Percentiles rank a stretch among this genome's conserved stretches.
Evolutionary conservation across 257 asterid genomes (phyloP).

Genomic region (Solanum chiquidenum): DNA sequence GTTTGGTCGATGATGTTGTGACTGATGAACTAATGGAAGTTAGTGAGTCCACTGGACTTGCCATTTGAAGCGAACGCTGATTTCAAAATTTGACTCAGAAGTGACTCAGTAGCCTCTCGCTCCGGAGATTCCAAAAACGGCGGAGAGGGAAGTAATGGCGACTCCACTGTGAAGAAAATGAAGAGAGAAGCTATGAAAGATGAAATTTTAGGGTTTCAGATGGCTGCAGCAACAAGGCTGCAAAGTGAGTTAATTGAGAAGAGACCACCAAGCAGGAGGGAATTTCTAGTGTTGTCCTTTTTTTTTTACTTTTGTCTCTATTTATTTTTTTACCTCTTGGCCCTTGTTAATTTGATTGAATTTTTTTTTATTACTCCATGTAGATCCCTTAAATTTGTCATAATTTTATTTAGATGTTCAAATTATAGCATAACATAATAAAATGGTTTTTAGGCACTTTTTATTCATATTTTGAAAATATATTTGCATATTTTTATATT

Average conservation of each 20-base stretch:
- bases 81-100: not conserved
- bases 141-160: not conserved
- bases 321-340: too few species aligned
- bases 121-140: not conserved
- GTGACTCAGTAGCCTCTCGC: not conserved
- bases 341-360: not conserved
- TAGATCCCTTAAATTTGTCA: not conserved
- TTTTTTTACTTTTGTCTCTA: not conserved
- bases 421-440: not conserved
- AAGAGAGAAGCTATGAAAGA: not conserved
- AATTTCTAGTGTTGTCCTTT: not conserved
- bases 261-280: not conserved
- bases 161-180: not conserved
- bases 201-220: slow-evolving; percentile 9
- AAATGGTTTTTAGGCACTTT: too few species aligned
- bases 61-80: not conserved
- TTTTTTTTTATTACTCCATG: not conserved
- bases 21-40: slow-evolving; percentile 38
- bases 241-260: not conserved
- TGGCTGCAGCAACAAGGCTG: not conserved
- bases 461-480: not conserved
- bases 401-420: not conserved
- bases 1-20: slow-evolving; percentile 54
- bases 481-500: not conserved
- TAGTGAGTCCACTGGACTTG: slow-evolving; percentile 46